Evolutionary conservation across 805 yeast genomes (phyloP), one percentile per base, ranked within the genome.

Genomic region (Schizosaccharomyces japonicus): DNA sequence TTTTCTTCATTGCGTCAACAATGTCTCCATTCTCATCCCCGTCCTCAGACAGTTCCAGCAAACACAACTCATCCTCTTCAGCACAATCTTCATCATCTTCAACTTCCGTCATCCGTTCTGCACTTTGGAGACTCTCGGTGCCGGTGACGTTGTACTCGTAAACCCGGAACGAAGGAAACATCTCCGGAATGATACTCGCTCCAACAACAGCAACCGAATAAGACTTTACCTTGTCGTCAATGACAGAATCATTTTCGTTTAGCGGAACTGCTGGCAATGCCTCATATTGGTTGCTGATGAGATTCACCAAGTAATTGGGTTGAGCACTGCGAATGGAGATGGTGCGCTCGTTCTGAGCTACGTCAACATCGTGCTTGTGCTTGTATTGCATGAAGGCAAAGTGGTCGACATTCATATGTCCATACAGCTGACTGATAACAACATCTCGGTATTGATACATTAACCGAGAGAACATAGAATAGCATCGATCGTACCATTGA

Each of bases 381-480:
- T 48, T 45, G 23, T 27, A 21, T 21, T 47, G 21, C 51, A 78
- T 64, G 0, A 92, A 83, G 42, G 80, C 68, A 58, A 79, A 81
- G 62, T 82, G 94, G 58, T 83, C 94, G 48, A 81, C 66, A 60
- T 82, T 82, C 94, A 82, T 82, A 58, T 82, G 94, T 0, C 94
- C 94, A 58, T 71, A 82, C 28, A 82, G 62, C 8, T 85, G 83
- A 17, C 94, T 94, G 52, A 83, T 66, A 26, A 82, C 78, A 36
- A 82, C 71, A 58, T 82, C 94, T 53, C 92, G 67, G 58, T 78
- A 82, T 58, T 81, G 94, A 55, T 80, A 73, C 31, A 75, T 62
- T 93, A 93, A 82, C n/a, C 75, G 68, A 23, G 79, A 71, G 60
- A 75, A 78, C 59, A 81, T 81, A 46, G 82, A 66, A 53, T 72